Evolutionary conservation across 257 asterid genomes (phyloP).

Genomic region (Verbascum thapsus): DNA sequence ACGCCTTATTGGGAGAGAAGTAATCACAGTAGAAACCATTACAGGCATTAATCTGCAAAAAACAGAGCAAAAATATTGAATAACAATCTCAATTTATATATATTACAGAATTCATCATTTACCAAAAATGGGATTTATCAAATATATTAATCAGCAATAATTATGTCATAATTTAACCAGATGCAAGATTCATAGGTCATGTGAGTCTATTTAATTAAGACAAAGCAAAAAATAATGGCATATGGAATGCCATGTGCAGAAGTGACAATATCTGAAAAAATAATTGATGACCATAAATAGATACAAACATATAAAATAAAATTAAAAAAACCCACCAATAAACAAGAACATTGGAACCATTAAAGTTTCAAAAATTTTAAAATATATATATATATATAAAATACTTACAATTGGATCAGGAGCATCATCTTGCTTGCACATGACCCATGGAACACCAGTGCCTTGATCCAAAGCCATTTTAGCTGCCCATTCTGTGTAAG

Average conservation of each 20-base stretch:
- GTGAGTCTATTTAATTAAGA: slow-evolving; percentile 25
- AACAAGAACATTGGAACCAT: slow-evolving; percentile 26
- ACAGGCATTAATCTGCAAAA: slow-evolving; percentile 91
- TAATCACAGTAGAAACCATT: slow-evolving; percentile 94
- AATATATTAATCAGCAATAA: neutral
- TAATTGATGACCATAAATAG: slow-evolving; percentile 27
- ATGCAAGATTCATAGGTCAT: slow-evolving; percentile 24
- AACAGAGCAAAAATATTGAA: slow-evolving; percentile 13
- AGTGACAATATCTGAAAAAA: slow-evolving; percentile 30
- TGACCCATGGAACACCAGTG: slow-evolving; percentile 97
- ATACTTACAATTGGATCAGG: slow-evolving; percentile 90
- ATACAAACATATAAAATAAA: slow-evolving; percentile 34
- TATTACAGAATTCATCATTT: too few relatives aligned
- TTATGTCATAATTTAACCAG: slow-evolving; percentile 18
- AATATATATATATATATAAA: neutral
- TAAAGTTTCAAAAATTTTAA: slow-evolving; percentile 13
- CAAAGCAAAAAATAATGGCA: slow-evolving; percentile 35
- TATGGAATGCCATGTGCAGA: slow-evolving; percentile 46
- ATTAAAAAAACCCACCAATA: slow-evolving; percentile 36
- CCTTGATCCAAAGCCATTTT: slow-evolving; percentile 91
- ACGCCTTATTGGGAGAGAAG: slow-evolving; percentile 88
- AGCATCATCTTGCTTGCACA: slow-evolving; percentile 99
- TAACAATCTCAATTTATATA: too few relatives aligned
- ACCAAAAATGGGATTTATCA: too few relatives aligned
- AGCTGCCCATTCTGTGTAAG: slow-evolving; percentile 91